A percentile compares a stretch with the other conserved stretches of the same genome.
These are phyloP conservation scores for Sphaerulina vaccinii DNA, from an alignment of 2,329 filamentous ascomycete species.

Conservation along the genomic window DNA sequence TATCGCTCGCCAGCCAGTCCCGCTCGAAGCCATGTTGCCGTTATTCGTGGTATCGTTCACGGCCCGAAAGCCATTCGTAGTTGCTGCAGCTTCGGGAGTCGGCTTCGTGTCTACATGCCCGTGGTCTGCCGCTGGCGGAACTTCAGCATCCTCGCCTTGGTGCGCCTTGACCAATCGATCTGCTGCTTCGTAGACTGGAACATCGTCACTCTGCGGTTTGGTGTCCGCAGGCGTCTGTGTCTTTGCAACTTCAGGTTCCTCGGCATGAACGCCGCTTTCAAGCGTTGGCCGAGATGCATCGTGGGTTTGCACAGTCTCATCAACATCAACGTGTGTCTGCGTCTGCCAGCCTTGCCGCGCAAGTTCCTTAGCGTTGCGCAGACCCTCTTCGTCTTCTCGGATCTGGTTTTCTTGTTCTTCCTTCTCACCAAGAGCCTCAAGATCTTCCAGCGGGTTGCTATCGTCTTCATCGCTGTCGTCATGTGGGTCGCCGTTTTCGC, in stretches of 20 bases:
- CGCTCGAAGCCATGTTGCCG: slow-evolving; percentile 3
- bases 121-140: not conserved
- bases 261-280: not conserved
- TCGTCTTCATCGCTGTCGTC: slow-evolving; percentile 37
- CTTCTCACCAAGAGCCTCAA: slow-evolving; percentile 37
- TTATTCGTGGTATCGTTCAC: slow-evolving; percentile 19
- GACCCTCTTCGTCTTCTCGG: slow-evolving; percentile 33
- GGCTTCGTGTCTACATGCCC: not conserved
- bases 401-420: slow-evolving; percentile 33
- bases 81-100: not conserved
- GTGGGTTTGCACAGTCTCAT: not conserved
- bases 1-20: slow-evolving; percentile 17
- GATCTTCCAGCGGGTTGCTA: slow-evolving; percentile 37
- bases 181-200: not conserved
- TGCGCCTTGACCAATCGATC: not conserved
- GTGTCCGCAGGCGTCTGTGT: not conserved
- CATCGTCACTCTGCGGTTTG: not conserved
- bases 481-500: slow-evolving; percentile 22
- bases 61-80: slow-evolving; percentile 20
- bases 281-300: not conserved
- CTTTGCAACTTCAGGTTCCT: not conserved
- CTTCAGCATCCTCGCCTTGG: not conserved
- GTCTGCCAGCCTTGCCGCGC: slow-evolving; percentile 33
- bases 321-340: not conserved
- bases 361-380: slow-evolving; percentile 34